Conservation (phyloP, 768 basidiomycete genomes). For the Scleroderma citrinum region DNA sequence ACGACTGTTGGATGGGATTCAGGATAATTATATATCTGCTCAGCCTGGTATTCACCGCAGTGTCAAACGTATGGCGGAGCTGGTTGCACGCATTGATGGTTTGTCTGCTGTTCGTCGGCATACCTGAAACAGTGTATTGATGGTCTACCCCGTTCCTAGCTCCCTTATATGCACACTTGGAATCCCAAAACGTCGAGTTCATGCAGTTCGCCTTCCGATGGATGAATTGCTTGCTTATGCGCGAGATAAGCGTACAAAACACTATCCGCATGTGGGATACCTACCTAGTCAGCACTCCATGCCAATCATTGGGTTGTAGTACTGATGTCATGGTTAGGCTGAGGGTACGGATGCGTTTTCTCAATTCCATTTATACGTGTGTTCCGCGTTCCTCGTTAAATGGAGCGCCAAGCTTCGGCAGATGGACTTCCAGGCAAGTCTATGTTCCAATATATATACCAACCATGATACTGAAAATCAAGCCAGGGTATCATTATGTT, state of each 20-base stretch:
- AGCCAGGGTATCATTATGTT: conserved; percentile 97
- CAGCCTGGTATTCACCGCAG: conserved; percentile 96
- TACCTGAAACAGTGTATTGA: neutral
- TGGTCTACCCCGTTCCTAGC: conserved; percentile 36
- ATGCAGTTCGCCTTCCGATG: conserved; percentile 99
- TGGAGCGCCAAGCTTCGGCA: conserved; percentile 91
- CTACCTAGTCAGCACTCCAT: conserved; percentile 65
- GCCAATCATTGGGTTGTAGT: neutral
- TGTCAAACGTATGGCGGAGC: conserved; percentile 89
- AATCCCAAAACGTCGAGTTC: conserved; percentile 91
- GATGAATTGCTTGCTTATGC: conserved; percentile 99
- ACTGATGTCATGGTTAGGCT: conserved; percentile 47
- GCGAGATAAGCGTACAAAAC: conserved; percentile 94
- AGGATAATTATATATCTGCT: conserved; percentile 95
- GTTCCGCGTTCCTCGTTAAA: conserved; percentile 91
- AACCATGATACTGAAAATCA: conserved; percentile 1
- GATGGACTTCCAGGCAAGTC: conserved; percentile 95
- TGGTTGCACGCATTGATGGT: conserved; percentile 89
- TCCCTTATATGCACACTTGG: conserved; percentile 82
- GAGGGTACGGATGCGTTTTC: conserved; percentile 98
- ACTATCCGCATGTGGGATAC: conserved; percentile 99
- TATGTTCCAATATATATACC: neutral
- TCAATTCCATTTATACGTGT: conserved; percentile 97
- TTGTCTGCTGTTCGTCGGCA: conserved; percentile 16
- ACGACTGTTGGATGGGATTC: conserved; percentile 91